These are phyloP conservation scores for Syzygium malaccense DNA, from an alignment of 441 rosid species.

Conservation along the genomic window DNA sequence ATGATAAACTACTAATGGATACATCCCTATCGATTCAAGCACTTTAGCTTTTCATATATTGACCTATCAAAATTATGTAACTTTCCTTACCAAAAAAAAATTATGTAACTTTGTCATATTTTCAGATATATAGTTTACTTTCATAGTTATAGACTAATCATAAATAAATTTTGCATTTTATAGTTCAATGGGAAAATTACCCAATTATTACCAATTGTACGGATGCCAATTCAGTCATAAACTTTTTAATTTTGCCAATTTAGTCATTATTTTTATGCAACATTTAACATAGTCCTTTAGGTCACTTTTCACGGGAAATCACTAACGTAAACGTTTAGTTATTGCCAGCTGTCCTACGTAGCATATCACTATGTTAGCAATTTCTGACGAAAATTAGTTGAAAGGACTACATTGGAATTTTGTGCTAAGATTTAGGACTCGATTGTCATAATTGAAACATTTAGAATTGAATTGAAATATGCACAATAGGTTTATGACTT, in stretches of 20 bases:
- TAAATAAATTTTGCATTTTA: not conserved
- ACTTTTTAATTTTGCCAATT: not conserved
- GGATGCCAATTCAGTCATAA: too few species aligned
- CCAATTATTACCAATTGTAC: not conserved
- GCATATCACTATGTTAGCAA: not conserved
- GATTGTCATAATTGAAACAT: not conserved
- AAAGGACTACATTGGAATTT: not conserved
- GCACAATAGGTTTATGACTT: not conserved
- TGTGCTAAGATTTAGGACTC: fast-evolving
- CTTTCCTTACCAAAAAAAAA: too few species aligned
- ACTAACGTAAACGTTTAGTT: fast-evolving
- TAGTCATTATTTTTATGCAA: not conserved
- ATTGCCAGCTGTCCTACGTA: fast-evolving
- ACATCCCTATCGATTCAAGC: not conserved
- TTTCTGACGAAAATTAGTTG: not conserved
- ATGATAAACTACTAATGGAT: not conserved
- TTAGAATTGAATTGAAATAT: not conserved
- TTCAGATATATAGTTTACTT: not conserved
- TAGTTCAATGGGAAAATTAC: not conserved
- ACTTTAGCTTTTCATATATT: not conserved
- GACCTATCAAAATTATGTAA: not conserved
- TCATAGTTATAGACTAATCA: not conserved
- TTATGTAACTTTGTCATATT: not conserved
- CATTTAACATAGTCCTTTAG: not conserved
- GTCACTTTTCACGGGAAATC: not conserved